Evolutionary conservation across 805 yeast genomes (phyloP).

Genomic region (Wickerhamomyces hampshirensis): DNA sequence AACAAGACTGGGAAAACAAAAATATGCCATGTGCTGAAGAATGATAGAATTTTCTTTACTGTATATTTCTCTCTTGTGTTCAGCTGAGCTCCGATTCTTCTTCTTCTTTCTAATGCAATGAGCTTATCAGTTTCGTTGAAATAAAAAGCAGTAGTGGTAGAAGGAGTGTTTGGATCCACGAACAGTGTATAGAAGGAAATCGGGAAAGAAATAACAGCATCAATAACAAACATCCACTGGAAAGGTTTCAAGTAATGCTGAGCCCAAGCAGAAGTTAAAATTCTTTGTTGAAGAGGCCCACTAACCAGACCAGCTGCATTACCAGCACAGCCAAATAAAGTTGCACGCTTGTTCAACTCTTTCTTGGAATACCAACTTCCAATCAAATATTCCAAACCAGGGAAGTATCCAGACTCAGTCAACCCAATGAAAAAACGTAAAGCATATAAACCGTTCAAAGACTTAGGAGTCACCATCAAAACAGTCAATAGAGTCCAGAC

Average conservation of each 20-base stretch:
- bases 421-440: constrained; percentile 39
- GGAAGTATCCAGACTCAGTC: constrained; percentile 43
- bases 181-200: constrained; percentile 39
- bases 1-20: constrained; percentile 34
- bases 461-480: constrained; percentile 27
- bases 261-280: constrained; percentile 24
- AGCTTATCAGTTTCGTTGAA: constrained; percentile 37
- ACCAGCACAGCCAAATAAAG: constrained; percentile 31
- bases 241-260: constrained; percentile 29
- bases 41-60: constrained; percentile 33
- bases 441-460: constrained; percentile 27
- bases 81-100: constrained; percentile 36
- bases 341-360: constrained; percentile 34
- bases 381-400: constrained; percentile 41
- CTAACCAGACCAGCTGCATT: constrained; percentile 31
- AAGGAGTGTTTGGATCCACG: constrained; percentile 43
- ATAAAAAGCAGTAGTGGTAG: constrained; percentile 38
- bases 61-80: constrained; percentile 38
- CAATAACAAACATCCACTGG: constrained; percentile 44
- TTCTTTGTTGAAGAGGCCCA: constrained; percentile 35
- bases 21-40: constrained; percentile 46
- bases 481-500: constrained; percentile 40
- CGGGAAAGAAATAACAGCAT: constrained; percentile 38
- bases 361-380: constrained; percentile 32
- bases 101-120: constrained; percentile 44